Conservation (phyloP, 1,284 basidiomycete genomes). For the Athelia sp. region DNA sequence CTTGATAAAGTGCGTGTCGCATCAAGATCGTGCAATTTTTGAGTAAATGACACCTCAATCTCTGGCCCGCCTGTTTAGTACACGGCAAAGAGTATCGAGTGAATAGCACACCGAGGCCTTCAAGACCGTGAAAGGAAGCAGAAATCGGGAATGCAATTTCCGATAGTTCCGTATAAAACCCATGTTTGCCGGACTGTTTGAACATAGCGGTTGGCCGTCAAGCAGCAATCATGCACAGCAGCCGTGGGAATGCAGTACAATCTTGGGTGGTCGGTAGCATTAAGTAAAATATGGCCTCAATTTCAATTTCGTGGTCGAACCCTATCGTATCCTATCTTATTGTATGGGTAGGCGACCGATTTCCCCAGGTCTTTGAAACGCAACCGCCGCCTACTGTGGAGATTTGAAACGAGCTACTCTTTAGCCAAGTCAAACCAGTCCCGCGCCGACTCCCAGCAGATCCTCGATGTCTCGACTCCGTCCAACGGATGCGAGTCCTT, state of each 20-base stretch:
- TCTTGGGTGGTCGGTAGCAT: too few species aligned
- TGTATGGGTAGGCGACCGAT: too few species aligned
- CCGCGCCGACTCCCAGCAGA: constrained; percentile 44
- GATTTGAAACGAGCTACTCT: background rate
- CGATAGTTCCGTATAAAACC: constrained; percentile 34
- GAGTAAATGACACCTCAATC: constrained; percentile 38
- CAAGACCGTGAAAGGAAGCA: constrained; percentile 28
- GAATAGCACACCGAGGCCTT: background rate
- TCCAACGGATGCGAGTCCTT: constrained; percentile 64
- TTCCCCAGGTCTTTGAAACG: too few species aligned
- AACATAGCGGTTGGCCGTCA: too few species aligned
- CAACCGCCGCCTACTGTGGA: too few species aligned
- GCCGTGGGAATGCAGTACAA: too few species aligned
- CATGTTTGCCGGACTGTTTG: background rate
- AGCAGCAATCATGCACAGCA: too few species aligned
- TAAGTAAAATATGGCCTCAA: too few species aligned
- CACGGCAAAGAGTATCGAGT: background rate
- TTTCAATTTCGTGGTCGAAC: too few species aligned
- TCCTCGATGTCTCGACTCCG: constrained; percentile 50
- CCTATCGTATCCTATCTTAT: too few species aligned
- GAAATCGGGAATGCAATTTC: constrained; percentile 36
- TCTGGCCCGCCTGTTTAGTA: constrained; percentile 20
- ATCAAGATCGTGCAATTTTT: constrained; percentile 44
- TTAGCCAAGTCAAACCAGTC: constrained; percentile 39
- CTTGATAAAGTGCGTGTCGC: constrained; percentile 39